A percentile compares a stretch with the other conserved stretches of the same genome.
Conservation (phyloP, 2,329 filamentous ascomycete genomes). For the Pseudodiploospora longispora region DNA sequence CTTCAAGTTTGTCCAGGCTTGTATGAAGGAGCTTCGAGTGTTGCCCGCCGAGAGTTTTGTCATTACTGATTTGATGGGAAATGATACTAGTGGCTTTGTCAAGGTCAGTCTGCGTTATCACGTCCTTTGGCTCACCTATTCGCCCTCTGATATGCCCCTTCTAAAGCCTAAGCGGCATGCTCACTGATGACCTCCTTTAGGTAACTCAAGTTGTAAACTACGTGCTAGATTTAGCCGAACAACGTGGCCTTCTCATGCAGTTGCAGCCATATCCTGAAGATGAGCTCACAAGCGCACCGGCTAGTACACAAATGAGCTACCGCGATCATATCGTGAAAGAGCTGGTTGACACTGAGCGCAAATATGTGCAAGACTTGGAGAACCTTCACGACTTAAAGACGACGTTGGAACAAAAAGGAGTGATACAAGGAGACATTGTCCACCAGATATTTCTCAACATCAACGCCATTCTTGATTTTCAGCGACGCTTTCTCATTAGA, state of each 20-base stretch:
- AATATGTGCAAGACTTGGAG: conserved; percentile 95
- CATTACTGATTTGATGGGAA: conserved; percentile 82
- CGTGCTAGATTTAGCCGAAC: conserved; percentile 78
- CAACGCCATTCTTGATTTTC: conserved; percentile 90
- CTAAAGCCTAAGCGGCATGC: neutral
- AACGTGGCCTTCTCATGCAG: conserved; percentile 64
- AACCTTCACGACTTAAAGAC: conserved; percentile 90
- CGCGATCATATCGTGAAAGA: conserved; percentile 87
- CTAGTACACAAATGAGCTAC: conserved; percentile 62
- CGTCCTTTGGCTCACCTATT: neutral
- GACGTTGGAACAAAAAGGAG: conserved; percentile 76
- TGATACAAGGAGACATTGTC: conserved; percentile 80
- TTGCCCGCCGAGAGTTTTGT: conserved; percentile 80
- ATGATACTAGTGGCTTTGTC: conserved; percentile 94
- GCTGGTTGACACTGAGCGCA: conserved; percentile 87
- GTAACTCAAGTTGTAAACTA: conserved; percentile 88
- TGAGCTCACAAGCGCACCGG: conserved; percentile 32
- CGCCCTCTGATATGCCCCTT: neutral
- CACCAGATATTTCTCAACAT: conserved; percentile 96
- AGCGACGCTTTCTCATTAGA: conserved; percentile 87
- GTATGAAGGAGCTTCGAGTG: conserved; percentile 73
- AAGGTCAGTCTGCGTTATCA: conserved; percentile 51
- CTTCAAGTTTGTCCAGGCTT: conserved; percentile 88
- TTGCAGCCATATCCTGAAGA: conserved; percentile 50
- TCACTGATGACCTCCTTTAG: conserved; percentile 12